Base-by-base conservation (phyloP, 1,284 basidiomycete species). In the Pascua guehoae region DNA sequence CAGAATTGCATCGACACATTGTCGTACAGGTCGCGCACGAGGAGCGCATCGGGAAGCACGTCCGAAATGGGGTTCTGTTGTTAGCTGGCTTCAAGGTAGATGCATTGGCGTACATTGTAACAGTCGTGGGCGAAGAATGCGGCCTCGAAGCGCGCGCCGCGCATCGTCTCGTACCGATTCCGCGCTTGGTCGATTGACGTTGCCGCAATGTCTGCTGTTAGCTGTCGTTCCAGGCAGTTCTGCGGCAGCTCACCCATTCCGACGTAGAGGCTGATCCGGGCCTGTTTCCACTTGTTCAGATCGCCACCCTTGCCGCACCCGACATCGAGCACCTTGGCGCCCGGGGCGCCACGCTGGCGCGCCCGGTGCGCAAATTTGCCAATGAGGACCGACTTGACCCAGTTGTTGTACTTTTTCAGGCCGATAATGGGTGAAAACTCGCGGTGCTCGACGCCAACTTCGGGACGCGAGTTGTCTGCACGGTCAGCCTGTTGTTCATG, bases 271-370 rank as follows among this genome's bases (percentile, higher is more conserved):
- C 76, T 81, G 16, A 94, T 86, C 45, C 82, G 83, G n/a, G 91
- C 91, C 73, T 91, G 91, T 47, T 83, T 82, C 96, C 96, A 99
- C 75, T 99, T 99, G 50, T 85, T 88, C 67, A 98, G 81, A 77
- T 99, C 96, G 7, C 96, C 96, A 38, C 96, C 96, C 76, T 98
- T 99, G 17, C 96, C 96, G 73, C 94, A 98, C 1, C 96, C 96
- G 72, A 99, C 83, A 73, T 99, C 96, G 37, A 99, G 82, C 18
- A 98, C 89, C 68, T 88, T 89, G 75, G 81, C 57, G 71, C 74
- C 58, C 10, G 65, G 57, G 12, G 59, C 56, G 52, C 61, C 47
- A 10, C 59, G 58, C 32, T 37, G 53, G 12, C 58, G 58, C 40
- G 41, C 51, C 12, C 69, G 54, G 64, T 61, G 58, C 37, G 69